Evolutionary conservation across 306 rosid genomes (phyloP).

Genomic region (Castanea sativa): DNA sequence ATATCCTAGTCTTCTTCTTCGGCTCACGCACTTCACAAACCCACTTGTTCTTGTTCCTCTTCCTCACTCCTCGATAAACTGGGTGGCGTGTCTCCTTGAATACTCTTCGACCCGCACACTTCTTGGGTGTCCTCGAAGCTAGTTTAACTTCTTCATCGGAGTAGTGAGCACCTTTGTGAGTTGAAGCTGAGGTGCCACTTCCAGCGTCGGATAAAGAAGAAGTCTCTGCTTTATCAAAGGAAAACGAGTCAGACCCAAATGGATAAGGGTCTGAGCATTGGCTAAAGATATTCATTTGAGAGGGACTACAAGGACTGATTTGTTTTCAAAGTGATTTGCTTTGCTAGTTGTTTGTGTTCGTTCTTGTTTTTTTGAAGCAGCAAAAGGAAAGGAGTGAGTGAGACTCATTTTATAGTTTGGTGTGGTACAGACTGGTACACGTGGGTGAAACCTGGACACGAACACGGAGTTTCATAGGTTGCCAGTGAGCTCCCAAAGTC

Average conservation of each 20-base stretch:
- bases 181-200: no score
- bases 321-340: not conserved
- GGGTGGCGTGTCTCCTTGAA: conserved; percentile 91
- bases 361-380: no score
- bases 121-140: conserved; percentile 65
- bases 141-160: conserved; percentile 52
- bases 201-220: conserved; percentile 20
- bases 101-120: conserved; percentile 55
- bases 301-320: no score
- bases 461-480: no score
- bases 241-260: not conserved
- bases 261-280: conserved; percentile 14
- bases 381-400: not conserved
- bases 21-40: conserved; percentile 87
- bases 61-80: conserved; percentile 65
- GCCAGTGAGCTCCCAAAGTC: no score
- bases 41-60: conserved; percentile 76
- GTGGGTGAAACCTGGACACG: no score
- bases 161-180: not conserved
- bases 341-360: no score
- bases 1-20: conserved; percentile 48
- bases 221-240: conserved; percentile 4
- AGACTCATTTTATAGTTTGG: not conserved
- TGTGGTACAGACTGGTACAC: no score
- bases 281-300: conserved; percentile 17